phyloP scores from a whole-genome alignment of 2,329 filamentous ascomycete genomes.

The Cryoendolithus antarcticus region DNA sequence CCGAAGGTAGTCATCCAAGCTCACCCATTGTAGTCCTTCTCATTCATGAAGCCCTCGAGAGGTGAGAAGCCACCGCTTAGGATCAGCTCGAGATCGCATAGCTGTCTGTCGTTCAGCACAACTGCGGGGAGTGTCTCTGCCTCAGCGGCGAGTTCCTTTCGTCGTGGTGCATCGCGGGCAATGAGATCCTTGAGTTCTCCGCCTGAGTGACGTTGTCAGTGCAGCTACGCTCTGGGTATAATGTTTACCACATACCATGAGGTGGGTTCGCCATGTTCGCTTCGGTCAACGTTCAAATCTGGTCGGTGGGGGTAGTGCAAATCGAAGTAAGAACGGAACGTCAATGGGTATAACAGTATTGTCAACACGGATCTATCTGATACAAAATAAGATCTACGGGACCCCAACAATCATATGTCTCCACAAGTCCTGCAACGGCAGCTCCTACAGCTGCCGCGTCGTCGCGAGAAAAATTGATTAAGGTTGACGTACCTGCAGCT shows the following conservation, averaged over 20 bases:
- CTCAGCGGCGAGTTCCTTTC: constrained; percentile 67
- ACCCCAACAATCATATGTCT: no score
- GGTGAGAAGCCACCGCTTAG: constrained; percentile 97
- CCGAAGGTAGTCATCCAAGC: constrained; percentile 28
- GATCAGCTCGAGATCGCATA: constrained; percentile 95
- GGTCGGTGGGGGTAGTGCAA: no score
- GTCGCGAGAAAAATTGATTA: no score
- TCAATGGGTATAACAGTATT: no score
- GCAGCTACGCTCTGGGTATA: constrained; percentile 10
- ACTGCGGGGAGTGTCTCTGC: constrained; percentile 78
- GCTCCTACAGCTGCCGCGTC: no score
- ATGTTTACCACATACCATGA: constrained; percentile 29
- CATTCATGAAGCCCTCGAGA: constrained; percentile 93
- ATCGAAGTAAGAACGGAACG: no score
- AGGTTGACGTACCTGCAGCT: no score
- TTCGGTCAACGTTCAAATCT: no score
- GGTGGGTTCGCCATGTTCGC: constrained; percentile 38
- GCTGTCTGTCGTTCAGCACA: constrained; percentile 78
- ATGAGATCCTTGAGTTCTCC: constrained; percentile 96
- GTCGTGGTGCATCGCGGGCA: constrained; percentile 76
- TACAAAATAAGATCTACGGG: no score
- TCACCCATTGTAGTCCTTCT: constrained; percentile 92
- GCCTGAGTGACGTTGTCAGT: constrained; percentile 35
- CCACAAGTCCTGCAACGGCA: no score
- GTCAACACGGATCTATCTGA: no score